Evolutionary conservation across 768 basidiomycete species (phyloP).

Genomic region (Boletus bicolor): DNA sequence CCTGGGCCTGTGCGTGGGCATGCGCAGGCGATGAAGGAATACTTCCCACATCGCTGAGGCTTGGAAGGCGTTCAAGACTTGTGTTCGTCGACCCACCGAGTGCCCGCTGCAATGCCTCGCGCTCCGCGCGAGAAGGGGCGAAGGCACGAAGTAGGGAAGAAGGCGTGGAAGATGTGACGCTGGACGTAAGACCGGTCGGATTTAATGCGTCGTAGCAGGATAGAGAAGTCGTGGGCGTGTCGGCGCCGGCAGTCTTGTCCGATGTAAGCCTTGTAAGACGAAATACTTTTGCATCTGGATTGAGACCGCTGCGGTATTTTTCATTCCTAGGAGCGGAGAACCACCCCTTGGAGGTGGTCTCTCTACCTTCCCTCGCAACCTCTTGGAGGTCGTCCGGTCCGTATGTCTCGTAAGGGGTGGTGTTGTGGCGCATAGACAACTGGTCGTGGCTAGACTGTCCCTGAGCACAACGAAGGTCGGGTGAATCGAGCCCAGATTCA

Average conservation of each 20-base stretch:
- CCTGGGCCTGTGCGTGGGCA: constrained; percentile 38
- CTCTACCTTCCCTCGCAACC: constrained; percentile 8
- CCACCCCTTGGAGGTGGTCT: constrained; percentile 44
- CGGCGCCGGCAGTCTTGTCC: constrained; percentile 11
- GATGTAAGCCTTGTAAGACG: constrained; percentile 40
- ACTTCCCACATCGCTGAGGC: constrained; percentile 71
- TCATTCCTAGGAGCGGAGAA: constrained; percentile 43
- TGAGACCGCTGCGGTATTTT: constrained; percentile 64
- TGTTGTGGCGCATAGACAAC: constrained; percentile 28
- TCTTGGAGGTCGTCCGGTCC: constrained; percentile 16
- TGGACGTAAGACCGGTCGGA: constrained; percentile 51
- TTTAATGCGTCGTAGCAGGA: constrained; percentile 54
- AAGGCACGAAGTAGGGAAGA: constrained; percentile 71
- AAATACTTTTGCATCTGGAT: constrained; percentile 86
- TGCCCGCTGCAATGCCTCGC: constrained; percentile 78
- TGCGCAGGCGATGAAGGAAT: constrained; percentile 67
- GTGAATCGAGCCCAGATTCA: constrained; percentile 43
- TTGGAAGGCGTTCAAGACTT: constrained; percentile 75
- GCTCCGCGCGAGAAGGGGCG: constrained; percentile 84
- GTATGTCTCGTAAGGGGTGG: constrained; percentile 34
- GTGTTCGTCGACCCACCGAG: constrained; percentile 70
- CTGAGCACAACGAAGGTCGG: constrained; percentile 39
- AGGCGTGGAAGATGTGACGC: constrained; percentile 40
- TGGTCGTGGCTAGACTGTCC: constrained; percentile 15
- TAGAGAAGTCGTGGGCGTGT: constrained; percentile 7